phyloP scores from a whole-genome alignment of 305 asterid genomes.

The Nicotiana rustica region DNA sequence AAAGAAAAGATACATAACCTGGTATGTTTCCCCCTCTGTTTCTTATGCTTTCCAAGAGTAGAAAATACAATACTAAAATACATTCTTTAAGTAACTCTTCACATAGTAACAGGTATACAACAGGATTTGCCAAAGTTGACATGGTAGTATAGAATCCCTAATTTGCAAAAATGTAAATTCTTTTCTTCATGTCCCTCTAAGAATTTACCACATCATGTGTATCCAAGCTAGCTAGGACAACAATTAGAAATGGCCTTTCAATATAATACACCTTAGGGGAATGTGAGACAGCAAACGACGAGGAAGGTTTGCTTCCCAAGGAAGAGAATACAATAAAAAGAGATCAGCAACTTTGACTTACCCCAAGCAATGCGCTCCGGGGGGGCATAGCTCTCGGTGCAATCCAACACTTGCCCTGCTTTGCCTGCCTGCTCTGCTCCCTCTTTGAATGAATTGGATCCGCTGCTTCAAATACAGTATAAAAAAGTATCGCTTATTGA shows the following conservation, averaged over 20 bases:
- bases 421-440: too few relatives aligned
- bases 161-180: conserved; percentile 27
- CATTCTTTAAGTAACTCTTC: background rate
- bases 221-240: background rate
- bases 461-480: too few relatives aligned
- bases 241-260: background rate
- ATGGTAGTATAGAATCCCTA: background rate
- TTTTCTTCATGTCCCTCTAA: background rate
- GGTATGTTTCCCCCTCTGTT: background rate
- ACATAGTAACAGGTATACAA: background rate
- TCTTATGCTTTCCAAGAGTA: background rate
- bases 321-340: too few relatives aligned
- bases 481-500: too few relatives aligned
- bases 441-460: too few relatives aligned
- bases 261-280: too few relatives aligned
- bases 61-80: conserved; percentile 9
- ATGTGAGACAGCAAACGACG: too few relatives aligned
- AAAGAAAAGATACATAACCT: background rate
- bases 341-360: too few relatives aligned
- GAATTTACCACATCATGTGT: background rate
- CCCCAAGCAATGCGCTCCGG: too few relatives aligned
- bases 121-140: conserved; percentile 11
- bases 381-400: too few relatives aligned
- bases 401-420: too few relatives aligned
- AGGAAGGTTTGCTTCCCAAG: too few relatives aligned